Conservation (phyloP, 2,329 filamentous ascomycete genomes). For the Cladophialophora carrionii region DNA sequence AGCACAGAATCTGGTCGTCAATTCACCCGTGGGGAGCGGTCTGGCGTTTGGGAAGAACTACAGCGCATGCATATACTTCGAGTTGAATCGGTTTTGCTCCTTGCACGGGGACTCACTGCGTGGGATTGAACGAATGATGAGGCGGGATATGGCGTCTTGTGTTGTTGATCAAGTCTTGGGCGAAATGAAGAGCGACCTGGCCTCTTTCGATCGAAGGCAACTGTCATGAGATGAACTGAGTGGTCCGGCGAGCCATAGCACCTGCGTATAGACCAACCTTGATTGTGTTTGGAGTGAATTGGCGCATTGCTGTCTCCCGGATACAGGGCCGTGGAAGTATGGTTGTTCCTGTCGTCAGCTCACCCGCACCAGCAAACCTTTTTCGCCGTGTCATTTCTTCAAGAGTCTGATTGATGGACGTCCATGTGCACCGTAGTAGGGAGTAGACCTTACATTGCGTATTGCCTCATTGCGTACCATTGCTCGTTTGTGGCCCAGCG, state of each 20-base stretch:
- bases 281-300: slow-evolving; percentile 1
- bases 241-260: not conserved
- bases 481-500: not conserved
- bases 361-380: not conserved
- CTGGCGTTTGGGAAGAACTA: slow-evolving; percentile 1
- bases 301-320: not conserved
- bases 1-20: not conserved
- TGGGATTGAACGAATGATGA: not conserved
- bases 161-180: not conserved
- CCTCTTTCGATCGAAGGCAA: not conserved
- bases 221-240: not conserved
- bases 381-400: not conserved
- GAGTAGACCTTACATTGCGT: not conserved
- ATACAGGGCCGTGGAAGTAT: not conserved
- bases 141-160: not conserved
- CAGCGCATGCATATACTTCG: not conserved
- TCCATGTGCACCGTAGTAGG: not conserved
- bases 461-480: not conserved
- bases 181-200: not conserved
- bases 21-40: not conserved
- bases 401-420: not conserved
- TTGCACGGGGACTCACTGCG: not conserved
- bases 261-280: slow-evolving; percentile 1
- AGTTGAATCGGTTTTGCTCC: not conserved
- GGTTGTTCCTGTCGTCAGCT: not conserved